Percentiles rank a stretch among this genome's conserved stretches.
These are phyloP conservation scores for Xylariales sp. DNA, from an alignment of 2,329 filamentous ascomycete species.

Conservation along the genomic window DNA sequence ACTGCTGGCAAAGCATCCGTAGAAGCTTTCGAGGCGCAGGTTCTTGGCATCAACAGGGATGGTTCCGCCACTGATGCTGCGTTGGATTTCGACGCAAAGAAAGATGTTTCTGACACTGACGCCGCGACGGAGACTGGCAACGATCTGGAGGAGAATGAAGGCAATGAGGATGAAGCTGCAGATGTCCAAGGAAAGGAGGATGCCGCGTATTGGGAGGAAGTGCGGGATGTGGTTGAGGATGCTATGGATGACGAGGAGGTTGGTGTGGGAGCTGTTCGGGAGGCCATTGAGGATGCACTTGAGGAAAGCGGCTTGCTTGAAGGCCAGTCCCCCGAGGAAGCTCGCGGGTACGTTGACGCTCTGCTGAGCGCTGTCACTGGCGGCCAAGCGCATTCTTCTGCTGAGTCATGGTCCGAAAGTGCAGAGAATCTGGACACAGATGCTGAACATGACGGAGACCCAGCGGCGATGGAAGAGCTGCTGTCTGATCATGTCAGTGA, in stretches of 20 bases:
- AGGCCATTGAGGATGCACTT: slow-evolving; percentile 51
- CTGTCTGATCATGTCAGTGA: too few relatives aligned
- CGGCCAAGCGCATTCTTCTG: slow-evolving; percentile 14
- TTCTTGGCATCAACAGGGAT: slow-evolving; percentile 45
- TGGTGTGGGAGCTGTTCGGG: slow-evolving; percentile 46
- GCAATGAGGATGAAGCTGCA: slow-evolving; percentile 13
- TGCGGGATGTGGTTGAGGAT: slow-evolving; percentile 51
- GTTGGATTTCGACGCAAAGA: slow-evolving; percentile 12
- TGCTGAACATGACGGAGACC: not conserved
- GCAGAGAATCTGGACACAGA: too few relatives aligned
- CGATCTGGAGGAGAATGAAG: slow-evolving; percentile 18
- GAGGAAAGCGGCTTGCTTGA: slow-evolving; percentile 49
- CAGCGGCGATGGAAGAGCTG: too few relatives aligned
- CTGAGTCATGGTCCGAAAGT: too few relatives aligned
- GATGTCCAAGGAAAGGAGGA: slow-evolving; percentile 22
- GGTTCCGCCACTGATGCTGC: slow-evolving; percentile 20
- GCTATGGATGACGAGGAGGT: slow-evolving; percentile 54
- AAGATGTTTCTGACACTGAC: slow-evolving; percentile 18
- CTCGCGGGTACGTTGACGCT: slow-evolving; percentile 42
- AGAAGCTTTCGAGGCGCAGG: slow-evolving; percentile 61
- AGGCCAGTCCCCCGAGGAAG: slow-evolving; percentile 40
- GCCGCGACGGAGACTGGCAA: slow-evolving; percentile 23
- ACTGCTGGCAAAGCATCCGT: slow-evolving; percentile 58
- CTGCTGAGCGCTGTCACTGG: slow-evolving; percentile 44
- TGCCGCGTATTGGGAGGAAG: slow-evolving; percentile 46